Percentiles rank a stretch among this genome's conserved stretches.
phyloP scores from a whole-genome alignment of 2,329 filamentous ascomycete species.

The Purpureocillium lavendulum region DNA sequence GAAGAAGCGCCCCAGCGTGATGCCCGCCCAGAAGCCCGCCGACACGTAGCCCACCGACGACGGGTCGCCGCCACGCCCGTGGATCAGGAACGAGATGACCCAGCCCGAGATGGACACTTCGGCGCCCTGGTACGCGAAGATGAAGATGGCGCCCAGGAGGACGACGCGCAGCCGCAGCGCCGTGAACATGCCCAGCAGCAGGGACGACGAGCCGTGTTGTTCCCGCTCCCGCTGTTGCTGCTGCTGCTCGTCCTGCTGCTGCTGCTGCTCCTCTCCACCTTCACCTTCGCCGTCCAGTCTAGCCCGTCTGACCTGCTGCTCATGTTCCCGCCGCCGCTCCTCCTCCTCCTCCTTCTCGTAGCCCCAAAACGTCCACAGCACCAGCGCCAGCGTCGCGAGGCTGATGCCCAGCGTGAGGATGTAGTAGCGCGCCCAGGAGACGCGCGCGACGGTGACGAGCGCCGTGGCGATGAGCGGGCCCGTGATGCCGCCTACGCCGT shows the following conservation, averaged over 20 bases:
- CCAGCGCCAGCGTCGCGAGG: slow-evolving; percentile 46
- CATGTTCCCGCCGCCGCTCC: too few species aligned
- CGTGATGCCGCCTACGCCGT: slow-evolving; percentile 55
- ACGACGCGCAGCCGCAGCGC: slow-evolving; percentile 49
- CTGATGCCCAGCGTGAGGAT: slow-evolving; percentile 53
- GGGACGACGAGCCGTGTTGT: slow-evolving; percentile 9
- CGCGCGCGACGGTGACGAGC: slow-evolving; percentile 50
- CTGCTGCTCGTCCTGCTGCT: too few species aligned
- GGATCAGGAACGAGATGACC: slow-evolving; percentile 80
- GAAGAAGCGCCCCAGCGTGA: slow-evolving; percentile 67
- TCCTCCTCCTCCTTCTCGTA: slow-evolving; percentile 53
- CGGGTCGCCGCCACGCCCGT: slow-evolving; percentile 60
- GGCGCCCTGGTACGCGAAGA: slow-evolving; percentile 79
- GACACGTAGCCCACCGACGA: slow-evolving; percentile 72
- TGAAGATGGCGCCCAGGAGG: slow-evolving; percentile 68
- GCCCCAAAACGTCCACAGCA: slow-evolving; percentile 59
- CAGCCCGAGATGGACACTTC: slow-evolving; percentile 80
- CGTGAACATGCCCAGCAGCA: slow-evolving; percentile 35
- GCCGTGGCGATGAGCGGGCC: slow-evolving; percentile 69
- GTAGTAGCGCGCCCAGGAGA: slow-evolving; percentile 67
- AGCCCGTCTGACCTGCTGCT: too few species aligned
- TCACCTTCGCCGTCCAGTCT: too few species aligned
- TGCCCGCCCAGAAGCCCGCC: slow-evolving; percentile 62
- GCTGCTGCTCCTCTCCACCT: too few species aligned
- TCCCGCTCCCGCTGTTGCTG: too few species aligned